A percentile compares a stretch with the other conserved stretches of the same genome.
Evolutionary conservation across 441 rosid genomes (phyloP).

Genomic region (Lepidium campestre): DNA sequence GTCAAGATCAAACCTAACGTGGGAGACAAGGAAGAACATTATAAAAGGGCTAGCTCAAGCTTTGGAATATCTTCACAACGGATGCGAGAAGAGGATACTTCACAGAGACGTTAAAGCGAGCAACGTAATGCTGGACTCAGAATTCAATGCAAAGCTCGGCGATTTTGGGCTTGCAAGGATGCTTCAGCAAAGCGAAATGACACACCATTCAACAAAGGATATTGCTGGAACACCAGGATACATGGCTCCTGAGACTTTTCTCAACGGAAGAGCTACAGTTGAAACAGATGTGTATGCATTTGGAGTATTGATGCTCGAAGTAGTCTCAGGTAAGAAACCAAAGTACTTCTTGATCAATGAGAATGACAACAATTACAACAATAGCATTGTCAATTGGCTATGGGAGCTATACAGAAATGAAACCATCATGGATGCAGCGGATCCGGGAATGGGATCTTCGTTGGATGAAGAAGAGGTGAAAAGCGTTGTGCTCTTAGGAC

Average conservation of each 20-base stretch:
- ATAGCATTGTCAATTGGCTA: conserved; percentile 52
- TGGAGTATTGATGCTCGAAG: conserved; percentile 48
- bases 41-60: conserved; percentile 54
- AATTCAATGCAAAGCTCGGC: conserved; percentile 46
- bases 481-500: conserved; percentile 42
- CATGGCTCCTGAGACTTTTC: conserved; percentile 75
- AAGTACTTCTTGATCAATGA: conserved; percentile 26
- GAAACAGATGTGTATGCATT: conserved; percentile 57
- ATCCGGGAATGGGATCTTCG: conserved; percentile 32
- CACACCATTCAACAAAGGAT: conserved; percentile 65
- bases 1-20: conserved; percentile 31
- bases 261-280: conserved; percentile 50
- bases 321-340: conserved; percentile 50
- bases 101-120: conserved; percentile 70
- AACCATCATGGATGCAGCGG: conserved; percentile 43
- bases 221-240: conserved; percentile 71
- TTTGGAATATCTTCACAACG: conserved; percentile 68
- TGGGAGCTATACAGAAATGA: conserved; percentile 56
- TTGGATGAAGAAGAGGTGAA: conserved; percentile 40
- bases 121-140: conserved; percentile 69
- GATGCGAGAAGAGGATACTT: conserved; percentile 60
- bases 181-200: conserved; percentile 44
- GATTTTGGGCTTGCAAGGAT: conserved; percentile 76
- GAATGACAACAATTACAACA: conserved; percentile 32
- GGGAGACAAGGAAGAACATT: conserved; percentile 47